phyloP scores from a whole-genome alignment of 2,329 filamentous ascomycete species.

The Neofusicoccum kwambonambiense region DNA sequence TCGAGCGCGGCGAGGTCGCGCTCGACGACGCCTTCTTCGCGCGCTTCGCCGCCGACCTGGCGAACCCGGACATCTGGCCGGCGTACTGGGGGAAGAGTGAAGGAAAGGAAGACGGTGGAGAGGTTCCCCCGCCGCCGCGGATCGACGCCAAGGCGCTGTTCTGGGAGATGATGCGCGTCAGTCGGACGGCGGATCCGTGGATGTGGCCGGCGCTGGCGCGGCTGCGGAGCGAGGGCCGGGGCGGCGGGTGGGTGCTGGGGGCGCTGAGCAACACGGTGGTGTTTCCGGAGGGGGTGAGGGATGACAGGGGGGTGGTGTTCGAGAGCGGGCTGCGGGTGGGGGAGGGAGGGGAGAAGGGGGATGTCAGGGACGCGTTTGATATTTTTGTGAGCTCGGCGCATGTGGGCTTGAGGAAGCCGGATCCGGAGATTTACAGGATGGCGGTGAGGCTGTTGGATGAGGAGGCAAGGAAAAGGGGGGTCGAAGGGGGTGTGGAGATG shows the following conservation, averaged over 20 bases:
- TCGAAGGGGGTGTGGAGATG: constrained; percentile 61
- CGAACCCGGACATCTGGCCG: constrained; percentile 65
- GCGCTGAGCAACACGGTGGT: constrained; percentile 85
- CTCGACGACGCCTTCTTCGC: constrained; percentile 74
- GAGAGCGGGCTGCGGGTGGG: not conserved
- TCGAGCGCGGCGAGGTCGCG: constrained; percentile 80
- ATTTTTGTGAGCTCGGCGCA: constrained; percentile 86
- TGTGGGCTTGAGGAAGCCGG: constrained; percentile 83
- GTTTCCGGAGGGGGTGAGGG: constrained; percentile 65
- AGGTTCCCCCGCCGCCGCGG: constrained; percentile 58
- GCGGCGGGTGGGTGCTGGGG: constrained; percentile 51
- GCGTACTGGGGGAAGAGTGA: constrained; percentile 47
- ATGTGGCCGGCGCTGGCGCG: constrained; percentile 80
- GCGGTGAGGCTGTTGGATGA: constrained; percentile 52
- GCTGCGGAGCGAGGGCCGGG: constrained; percentile 41
- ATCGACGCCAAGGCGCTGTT: constrained; percentile 80
- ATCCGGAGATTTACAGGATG: constrained; percentile 74
- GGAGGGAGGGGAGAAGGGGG: not conserved
- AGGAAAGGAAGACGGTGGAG: constrained; percentile 29
- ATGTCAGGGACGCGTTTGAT: constrained; percentile 60
- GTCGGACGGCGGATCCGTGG: constrained; percentile 72
- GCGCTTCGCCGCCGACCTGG: constrained; percentile 73
- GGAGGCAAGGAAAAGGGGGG: not conserved
- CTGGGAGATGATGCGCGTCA: constrained; percentile 84
- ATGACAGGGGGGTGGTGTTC: constrained; percentile 51